Conservation (phyloP, 2,329 filamentous ascomycete genomes). For the Chalara sp. region DNA sequence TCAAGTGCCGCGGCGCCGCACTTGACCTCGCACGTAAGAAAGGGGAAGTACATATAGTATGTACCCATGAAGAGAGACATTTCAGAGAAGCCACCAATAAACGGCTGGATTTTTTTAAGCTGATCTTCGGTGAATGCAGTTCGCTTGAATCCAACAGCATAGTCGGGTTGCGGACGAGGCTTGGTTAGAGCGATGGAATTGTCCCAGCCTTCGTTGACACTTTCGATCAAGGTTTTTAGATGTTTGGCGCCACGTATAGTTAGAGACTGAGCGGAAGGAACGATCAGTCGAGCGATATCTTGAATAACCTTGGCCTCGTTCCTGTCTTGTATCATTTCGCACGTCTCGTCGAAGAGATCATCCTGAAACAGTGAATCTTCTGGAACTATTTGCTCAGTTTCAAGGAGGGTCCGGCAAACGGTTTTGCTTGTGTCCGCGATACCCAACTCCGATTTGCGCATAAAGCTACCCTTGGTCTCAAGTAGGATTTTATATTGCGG, state of each 20-base stretch:
- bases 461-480: constrained; percentile 32
- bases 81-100: constrained; percentile 13
- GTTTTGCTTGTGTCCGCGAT: no score
- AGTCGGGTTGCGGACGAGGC: constrained; percentile 36
- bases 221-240: no score
- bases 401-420: constrained; percentile 11
- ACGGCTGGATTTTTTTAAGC: constrained; percentile 32
- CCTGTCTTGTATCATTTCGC: no score
- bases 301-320: no score
- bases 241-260: constrained; percentile 4
- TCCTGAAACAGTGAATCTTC: no score
- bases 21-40: constrained; percentile 42
- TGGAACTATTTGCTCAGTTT: neutral
- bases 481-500: constrained; percentile 30
- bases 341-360: no score
- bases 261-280: neutral
- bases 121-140: constrained; percentile 35
- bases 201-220: no score
- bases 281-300: neutral
- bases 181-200: constrained; percentile 30
- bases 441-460: constrained; percentile 31
- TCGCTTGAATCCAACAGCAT: constrained; percentile 34
- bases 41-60: constrained; percentile 42
- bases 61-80: constrained; percentile 36
- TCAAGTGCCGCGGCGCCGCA: no score